phyloP scores from a whole-genome alignment of 495 filamentous ascomycete genomes.

The Penicillium macrosclerotiorum region DNA sequence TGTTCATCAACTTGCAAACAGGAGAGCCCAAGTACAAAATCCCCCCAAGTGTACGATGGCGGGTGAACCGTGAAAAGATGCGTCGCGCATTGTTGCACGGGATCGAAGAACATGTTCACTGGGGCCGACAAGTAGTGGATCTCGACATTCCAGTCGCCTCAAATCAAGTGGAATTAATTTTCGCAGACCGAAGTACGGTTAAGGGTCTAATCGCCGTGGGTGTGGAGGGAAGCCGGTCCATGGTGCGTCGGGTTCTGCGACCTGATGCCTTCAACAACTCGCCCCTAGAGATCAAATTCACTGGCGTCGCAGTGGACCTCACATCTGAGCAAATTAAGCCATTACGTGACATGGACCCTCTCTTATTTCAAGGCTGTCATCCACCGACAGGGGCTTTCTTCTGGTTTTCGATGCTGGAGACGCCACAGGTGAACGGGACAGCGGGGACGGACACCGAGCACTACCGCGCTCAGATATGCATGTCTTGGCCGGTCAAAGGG shows the following conservation, averaged over 20 bases:
- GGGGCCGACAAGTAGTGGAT: conserved; percentile 16
- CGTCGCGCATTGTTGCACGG: conserved; percentile 19
- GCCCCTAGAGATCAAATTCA: conserved; percentile 22
- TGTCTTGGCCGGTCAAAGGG: conserved; percentile 31
- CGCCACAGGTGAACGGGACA: conserved; percentile 21
- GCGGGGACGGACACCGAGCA: conserved; percentile 2
- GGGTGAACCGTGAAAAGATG: conserved; percentile 28
- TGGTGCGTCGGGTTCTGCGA: conserved; percentile 38
- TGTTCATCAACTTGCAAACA: conserved; percentile 29
- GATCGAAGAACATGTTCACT: conserved; percentile 27
- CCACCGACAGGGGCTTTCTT: conserved; percentile 53
- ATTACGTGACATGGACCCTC: conserved; percentile 52
- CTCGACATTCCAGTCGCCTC: conserved; percentile 2
- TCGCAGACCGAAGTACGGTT: conserved; percentile 16
- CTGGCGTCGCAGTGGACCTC: conserved; percentile 26
- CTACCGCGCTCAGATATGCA: conserved; percentile 27
- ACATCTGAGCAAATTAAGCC: conserved; percentile 31
- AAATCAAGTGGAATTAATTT: conserved; percentile 10
- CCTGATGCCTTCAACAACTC: conserved; percentile 24
- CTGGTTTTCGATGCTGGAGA: conserved; percentile 48
- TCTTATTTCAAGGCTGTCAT: conserved; percentile 58
- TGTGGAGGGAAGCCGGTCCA: conserved; percentile 48
- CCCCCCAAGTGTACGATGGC: conserved; percentile 25
- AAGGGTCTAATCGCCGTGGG: conserved; percentile 38
- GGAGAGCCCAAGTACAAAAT: conserved; percentile 28